Conservation (phyloP, 495 filamentous ascomycete genomes). For the Cryomyces minteri region DNA sequence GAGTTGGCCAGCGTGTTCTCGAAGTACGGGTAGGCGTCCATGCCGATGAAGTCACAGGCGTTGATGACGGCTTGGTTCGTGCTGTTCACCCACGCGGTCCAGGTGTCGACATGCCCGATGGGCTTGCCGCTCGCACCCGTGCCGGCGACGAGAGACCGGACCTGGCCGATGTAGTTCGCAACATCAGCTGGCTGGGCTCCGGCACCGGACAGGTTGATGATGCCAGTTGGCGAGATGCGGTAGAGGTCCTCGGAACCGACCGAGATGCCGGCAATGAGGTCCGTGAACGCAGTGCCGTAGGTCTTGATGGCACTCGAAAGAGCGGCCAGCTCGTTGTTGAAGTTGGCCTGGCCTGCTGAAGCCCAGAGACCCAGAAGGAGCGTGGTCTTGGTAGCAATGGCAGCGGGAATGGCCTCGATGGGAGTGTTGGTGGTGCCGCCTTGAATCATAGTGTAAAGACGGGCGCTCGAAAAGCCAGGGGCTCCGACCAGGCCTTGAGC, state of each 20-base stretch:
- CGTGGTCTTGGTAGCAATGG: conserved; percentile 50
- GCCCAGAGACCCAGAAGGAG: conserved; percentile 68
- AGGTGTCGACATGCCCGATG: conserved; percentile 84
- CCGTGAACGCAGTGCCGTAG: conserved; percentile 42
- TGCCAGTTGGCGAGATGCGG: conserved; percentile 45
- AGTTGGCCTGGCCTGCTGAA: conserved; percentile 41
- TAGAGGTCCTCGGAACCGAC: conserved; percentile 87
- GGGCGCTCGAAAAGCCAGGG: conserved; percentile 55
- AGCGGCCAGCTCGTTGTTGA: conserved; percentile 51
- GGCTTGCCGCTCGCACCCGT: conserved; percentile 35
- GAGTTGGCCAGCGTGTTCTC: conserved; percentile 48
- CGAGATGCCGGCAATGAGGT: conserved; percentile 64
- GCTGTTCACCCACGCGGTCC: conserved; percentile 66
- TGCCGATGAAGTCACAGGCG: conserved; percentile 57
- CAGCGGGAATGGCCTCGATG: conserved; percentile 57
- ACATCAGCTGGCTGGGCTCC: conserved; percentile 41
- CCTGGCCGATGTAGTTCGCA: conserved; percentile 45
- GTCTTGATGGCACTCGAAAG: conserved; percentile 40
- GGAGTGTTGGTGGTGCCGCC: conserved; percentile 36
- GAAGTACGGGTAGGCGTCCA: conserved; percentile 47
- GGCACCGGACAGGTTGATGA: conserved; percentile 30
- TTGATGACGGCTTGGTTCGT: conserved; percentile 52
- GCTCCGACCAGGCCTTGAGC: conserved; percentile 52
- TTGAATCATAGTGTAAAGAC: conserved; percentile 46
- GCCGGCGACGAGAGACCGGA: conserved; percentile 35